Evolutionary conservation across 805 yeast species (phyloP).

Genomic region (Candida maesae): DNA sequence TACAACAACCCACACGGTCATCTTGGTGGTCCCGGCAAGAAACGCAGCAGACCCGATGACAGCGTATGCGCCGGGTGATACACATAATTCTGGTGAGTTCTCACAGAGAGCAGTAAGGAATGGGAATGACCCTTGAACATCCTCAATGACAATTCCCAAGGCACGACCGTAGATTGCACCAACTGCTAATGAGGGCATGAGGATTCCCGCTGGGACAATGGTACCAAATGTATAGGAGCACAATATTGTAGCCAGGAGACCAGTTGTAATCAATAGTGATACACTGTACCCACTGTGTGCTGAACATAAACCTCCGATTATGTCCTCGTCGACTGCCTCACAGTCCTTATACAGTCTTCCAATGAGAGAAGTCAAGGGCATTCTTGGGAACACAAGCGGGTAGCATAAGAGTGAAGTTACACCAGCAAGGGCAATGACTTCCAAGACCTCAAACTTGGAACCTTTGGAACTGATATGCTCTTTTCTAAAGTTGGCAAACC

Average conservation of each 20-base stretch:
- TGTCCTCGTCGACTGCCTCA: slow-evolving; percentile 21
- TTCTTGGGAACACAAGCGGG: slow-evolving; percentile 48
- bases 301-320: slow-evolving; percentile 28
- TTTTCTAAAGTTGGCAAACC: slow-evolving; percentile 36
- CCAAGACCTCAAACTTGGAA: slow-evolving; percentile 38
- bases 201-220: slow-evolving; percentile 62
- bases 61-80: slow-evolving; percentile 85
- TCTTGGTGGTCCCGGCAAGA: slow-evolving; percentile 73
- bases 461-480: slow-evolving; percentile 19
- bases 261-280: slow-evolving; percentile 17
- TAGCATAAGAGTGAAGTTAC: slow-evolving; percentile 54
- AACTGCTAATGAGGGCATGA: slow-evolving; percentile 58
- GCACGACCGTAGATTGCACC: slow-evolving; percentile 61
- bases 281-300: slow-evolving; percentile 7
- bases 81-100: slow-evolving; percentile 47
- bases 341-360: slow-evolving; percentile 73
- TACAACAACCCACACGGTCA: slow-evolving; percentile 78
- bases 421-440: slow-evolving; percentile 44
- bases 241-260: slow-evolving; percentile 51
- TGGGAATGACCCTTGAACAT: slow-evolving; percentile 38
- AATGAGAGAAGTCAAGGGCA: slow-evolving; percentile 54
- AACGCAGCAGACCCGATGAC: slow-evolving; percentile 86
- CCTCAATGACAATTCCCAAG: slow-evolving; percentile 49
- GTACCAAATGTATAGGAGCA: slow-evolving; percentile 69
- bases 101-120: slow-evolving; percentile 37